Evolutionary conservation across 2,329 filamentous ascomycete genomes (phyloP), one percentile per base, ranked within the genome.

Genomic region (Mollisia scopiformis): DNA sequence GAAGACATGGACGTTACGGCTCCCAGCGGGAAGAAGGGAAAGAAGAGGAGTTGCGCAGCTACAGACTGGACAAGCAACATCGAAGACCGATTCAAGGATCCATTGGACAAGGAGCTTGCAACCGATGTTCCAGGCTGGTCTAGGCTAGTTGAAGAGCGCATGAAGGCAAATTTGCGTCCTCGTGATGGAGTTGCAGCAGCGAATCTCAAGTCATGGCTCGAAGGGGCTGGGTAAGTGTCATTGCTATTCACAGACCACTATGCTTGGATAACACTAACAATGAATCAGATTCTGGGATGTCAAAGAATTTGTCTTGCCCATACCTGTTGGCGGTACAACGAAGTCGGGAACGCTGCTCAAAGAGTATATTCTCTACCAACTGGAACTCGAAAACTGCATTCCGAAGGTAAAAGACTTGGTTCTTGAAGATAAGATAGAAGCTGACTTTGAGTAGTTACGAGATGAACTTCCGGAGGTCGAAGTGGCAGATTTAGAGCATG

Each of bases 241-340:
- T 46, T n/a, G 2, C 19, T n/a, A 46, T 14, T 46, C 30, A 35
- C 6, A 6, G 8, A 5, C 19, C 6, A 19, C 23, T n/a, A 8
- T 23, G 1, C 23, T 10, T 27, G 10, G 27, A 1, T 27, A 7
- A 4, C n/a, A 41, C 62, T 68, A 28, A 68, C 25, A 37, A 21
- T 10, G 4, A 39, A 37, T 13, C 37, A 72, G 71, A 3, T 73
- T 73, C 41, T 72, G 65, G 61, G 71, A 73, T 56, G 69, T 73
- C 1, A 69, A 68, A 23, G 60, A 73, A 31, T 53, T 65, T 25
- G 61, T 72, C 21, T 25, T 71, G 27, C 66, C 61, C 2, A 57
- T 72, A n/a, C 66, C 67, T 5, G 63, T 73, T 39, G 68, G 69
- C 19, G 65, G 67, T 3, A 51, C 56, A 6, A 68, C 62, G 13